Base-by-base conservation (phyloP, 306 rosid species). In the Casuarina cunninghamiana region DNA sequence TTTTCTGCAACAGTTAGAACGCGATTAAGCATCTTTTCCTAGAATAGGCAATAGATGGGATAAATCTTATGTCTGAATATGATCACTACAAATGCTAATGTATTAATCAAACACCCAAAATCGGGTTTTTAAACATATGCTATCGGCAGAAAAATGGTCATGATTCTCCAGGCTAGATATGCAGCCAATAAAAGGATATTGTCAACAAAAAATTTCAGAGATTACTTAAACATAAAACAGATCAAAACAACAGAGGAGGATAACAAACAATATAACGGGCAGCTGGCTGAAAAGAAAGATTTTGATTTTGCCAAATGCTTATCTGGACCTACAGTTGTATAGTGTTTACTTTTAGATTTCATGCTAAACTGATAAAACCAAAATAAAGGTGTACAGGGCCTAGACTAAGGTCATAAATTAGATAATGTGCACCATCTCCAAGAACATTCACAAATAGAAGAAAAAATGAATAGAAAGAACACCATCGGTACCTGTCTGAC, bases 401-500 rank as follows among this genome's bases (percentile, higher is more conserved):
- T 39, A 57, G 12, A 41, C 3, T 15, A 0, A 16, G 71, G 49
- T 15, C 13, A 63, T 8, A 15, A 39, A 5, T 41, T 21, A 66
- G 49, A 41, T 1, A 41, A 17, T 16, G 3, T 2, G 44, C 15
- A 66, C 4, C 32, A 65, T 66, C 35, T 57, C 32, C 8, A 37
- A 21, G 63, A 57, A 11, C 63, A 57, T 48, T 48, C 51, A 48
- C 51, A 2, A 2, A 48, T 10, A 16, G 13, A 26, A 39, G 46
- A 15, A 19, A 48, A 54, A 57, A 75, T 35, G 50, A 13, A 16
- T 6, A 42, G 46, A 72, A 62, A 5, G 68, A 76, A 32, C 5
- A 45, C 16, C 13, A 35, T 44, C n/a, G 6, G 46, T 86, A 89
- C 87, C 84, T 93, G 91, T 66, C 79, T 89, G 75, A 86, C 76